A percentile compares a stretch with the other conserved stretches of the same genome.
These are phyloP conservation scores for Daldinia loculata DNA, from an alignment of 495 filamentous ascomycete species.

Conservation along the genomic window DNA sequence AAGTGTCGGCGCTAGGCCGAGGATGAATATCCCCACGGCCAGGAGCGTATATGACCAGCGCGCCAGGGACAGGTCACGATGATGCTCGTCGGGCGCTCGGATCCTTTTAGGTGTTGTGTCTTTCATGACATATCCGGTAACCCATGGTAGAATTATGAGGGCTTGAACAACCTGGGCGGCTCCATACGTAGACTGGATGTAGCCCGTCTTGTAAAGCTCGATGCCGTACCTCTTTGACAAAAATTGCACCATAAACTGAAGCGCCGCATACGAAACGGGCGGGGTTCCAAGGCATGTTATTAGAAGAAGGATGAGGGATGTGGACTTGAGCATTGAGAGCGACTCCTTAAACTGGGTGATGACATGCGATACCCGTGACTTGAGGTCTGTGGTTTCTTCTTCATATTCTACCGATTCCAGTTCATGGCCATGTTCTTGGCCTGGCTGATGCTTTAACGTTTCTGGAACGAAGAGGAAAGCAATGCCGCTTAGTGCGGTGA, in stretches of 20 bases:
- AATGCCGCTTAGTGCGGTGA: conserved; percentile 37
- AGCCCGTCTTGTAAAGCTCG: conserved; percentile 39
- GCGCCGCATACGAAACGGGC: conserved; percentile 28
- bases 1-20: conserved; percentile 43
- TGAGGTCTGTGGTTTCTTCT: not conserved
- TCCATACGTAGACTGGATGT: conserved; percentile 42
- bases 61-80: conserved; percentile 64
- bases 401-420: not conserved
- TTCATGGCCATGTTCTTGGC: conserved; percentile 1
- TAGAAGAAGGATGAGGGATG: conserved; percentile 43
- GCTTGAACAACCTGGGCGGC: conserved; percentile 32
- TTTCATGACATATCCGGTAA: conserved; percentile 28
- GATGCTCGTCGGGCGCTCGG: conserved; percentile 36
- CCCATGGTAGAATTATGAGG: conserved; percentile 40
- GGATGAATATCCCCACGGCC: conserved; percentile 54
- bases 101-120: conserved; percentile 21
- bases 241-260: conserved; percentile 43
- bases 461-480: conserved; percentile 56
- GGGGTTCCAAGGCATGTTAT: conserved; percentile 30
- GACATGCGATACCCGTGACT: conserved; percentile 26
- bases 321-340: conserved; percentile 38
- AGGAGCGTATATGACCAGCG: conserved; percentile 59
- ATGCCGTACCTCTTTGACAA: conserved; percentile 45
- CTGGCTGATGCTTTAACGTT: conserved; percentile 46
- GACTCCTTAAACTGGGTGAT: conserved; percentile 37